These are phyloP conservation scores for Termitomyces sp. DNA, from an alignment of 768 basidiomycete genomes.

Conservation along the genomic window DNA sequence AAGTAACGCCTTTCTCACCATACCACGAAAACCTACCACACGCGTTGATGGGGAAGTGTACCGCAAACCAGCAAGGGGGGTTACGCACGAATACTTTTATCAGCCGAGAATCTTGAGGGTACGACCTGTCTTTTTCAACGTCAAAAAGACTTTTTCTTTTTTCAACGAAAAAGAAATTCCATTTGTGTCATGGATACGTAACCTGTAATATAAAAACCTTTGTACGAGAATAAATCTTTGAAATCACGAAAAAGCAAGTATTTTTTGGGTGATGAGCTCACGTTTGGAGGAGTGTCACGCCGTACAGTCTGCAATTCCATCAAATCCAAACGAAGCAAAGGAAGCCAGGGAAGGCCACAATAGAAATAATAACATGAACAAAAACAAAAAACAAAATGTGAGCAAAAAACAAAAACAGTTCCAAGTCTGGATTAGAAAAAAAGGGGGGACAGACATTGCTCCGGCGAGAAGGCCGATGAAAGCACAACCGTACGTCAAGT, in stretches of 20 bases:
- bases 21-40: conserved; percentile 28
- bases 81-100: conserved; percentile 35
- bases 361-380: too few relatives aligned
- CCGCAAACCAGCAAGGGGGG: background rate
- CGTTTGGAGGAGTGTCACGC: conserved; percentile 41
- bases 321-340: too few relatives aligned
- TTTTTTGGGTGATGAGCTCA: conserved; percentile 16
- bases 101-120: conserved; percentile 32
- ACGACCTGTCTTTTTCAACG: conserved; percentile 21
- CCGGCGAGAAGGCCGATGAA: conserved; percentile 40
- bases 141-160: background rate
- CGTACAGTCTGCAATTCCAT: conserved; percentile 34
- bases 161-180: too few relatives aligned
- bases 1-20: too few relatives aligned
- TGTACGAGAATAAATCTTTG: too few relatives aligned
- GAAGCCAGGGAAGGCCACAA: too few relatives aligned
- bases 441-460: conserved; percentile 27
- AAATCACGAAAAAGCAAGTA: too few relatives aligned
- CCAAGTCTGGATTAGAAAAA: background rate
- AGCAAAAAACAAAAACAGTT: too few relatives aligned
- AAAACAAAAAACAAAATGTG: too few relatives aligned
- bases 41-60: too few relatives aligned
- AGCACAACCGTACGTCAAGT: conserved; percentile 38
- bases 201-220: conserved; percentile 42
- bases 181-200: background rate